Evolutionary conservation across 169 alveolate species (phyloP).

Genomic region (Besnoitia besnoiti): DNA sequence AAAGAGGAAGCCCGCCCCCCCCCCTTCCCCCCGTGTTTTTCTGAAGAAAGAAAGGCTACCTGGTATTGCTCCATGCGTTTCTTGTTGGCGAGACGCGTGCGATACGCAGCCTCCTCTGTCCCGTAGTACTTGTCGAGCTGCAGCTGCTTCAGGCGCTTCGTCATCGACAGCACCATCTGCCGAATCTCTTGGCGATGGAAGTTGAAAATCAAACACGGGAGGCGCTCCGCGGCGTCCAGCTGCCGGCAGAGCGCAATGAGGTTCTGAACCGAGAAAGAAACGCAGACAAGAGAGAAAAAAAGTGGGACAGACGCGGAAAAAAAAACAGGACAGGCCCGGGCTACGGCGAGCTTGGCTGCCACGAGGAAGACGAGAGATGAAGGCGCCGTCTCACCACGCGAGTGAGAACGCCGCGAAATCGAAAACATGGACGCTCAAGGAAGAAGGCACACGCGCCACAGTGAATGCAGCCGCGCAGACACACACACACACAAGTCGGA

Average conservation of each 20-base stretch:
- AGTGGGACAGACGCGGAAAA: background rate
- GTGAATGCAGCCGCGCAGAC: no score
- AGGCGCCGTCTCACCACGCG: no score
- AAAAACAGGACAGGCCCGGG: background rate
- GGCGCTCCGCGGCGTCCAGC: slow-evolving; percentile 79
- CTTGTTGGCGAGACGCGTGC: slow-evolving; percentile 83
- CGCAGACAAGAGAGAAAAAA: background rate
- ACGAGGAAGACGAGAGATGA: background rate
- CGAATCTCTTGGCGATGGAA: slow-evolving; percentile 78
- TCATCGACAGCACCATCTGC: slow-evolving; percentile 81
- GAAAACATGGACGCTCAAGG: no score
- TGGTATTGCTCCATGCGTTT: slow-evolving; percentile 82
- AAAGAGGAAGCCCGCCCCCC: background rate
- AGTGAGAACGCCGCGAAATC: no score
- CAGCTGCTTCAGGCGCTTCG: slow-evolving; percentile 71
- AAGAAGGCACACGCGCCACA: no score
- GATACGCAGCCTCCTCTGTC: slow-evolving; percentile 81
- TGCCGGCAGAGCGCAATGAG: slow-evolving; percentile 72
- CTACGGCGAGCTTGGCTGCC: background rate
- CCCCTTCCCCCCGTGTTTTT: background rate
- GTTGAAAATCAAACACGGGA: slow-evolving; percentile 90
- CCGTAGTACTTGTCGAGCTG: slow-evolving; percentile 90
- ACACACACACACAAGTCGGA: no score
- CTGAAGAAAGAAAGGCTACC: slow-evolving; percentile 50
- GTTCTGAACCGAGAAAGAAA: background rate